Percentiles rank a stretch among this genome's conserved stretches.
These are phyloP conservation scores for Fusarium burgessii DNA, from an alignment of 2,329 filamentous ascomycete species.

Conservation along the genomic window DNA sequence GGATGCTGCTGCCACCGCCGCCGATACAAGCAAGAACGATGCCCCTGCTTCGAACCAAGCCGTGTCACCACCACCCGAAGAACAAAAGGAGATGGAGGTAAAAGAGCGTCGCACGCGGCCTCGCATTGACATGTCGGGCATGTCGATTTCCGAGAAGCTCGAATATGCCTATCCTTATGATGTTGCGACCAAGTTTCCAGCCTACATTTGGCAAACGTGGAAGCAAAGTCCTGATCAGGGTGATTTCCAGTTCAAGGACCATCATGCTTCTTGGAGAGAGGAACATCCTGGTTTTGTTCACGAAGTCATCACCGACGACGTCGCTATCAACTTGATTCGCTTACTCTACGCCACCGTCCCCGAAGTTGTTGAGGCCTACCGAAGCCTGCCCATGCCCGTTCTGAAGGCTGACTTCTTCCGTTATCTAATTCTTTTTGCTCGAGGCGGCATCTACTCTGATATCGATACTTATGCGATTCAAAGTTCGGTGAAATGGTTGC, in stretches of 20 bases:
- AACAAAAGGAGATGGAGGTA: slow-evolving; percentile 35
- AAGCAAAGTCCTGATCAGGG: slow-evolving; percentile 83
- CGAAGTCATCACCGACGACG: slow-evolving; percentile 94
- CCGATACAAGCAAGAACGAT: slow-evolving; percentile 34
- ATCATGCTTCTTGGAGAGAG: slow-evolving; percentile 90
- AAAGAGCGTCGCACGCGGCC: slow-evolving; percentile 48
- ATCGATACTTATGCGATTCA: slow-evolving; percentile 92
- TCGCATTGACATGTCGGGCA: slow-evolving; percentile 76
- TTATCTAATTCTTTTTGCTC: slow-evolving; percentile 74
- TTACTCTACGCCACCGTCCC: slow-evolving; percentile 88
- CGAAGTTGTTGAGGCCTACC: slow-evolving; percentile 82
- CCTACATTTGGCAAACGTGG: slow-evolving; percentile 99
- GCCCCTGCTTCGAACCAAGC: slow-evolving; percentile 39
- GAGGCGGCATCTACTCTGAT: slow-evolving; percentile 81
- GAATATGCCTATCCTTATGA: slow-evolving; percentile 96
- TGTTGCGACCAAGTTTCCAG: slow-evolving; percentile 87
- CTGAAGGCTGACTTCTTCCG: slow-evolving; percentile 85
- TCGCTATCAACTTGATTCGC: slow-evolving; percentile 82
- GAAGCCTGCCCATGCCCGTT: slow-evolving; percentile 77
- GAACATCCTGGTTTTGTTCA: slow-evolving; percentile 92
- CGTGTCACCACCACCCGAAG: slow-evolving; percentile 28
- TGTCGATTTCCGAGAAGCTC: slow-evolving; percentile 83
- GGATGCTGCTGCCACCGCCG: slow-evolving; percentile 28
- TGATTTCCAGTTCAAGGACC: slow-evolving; percentile 82
- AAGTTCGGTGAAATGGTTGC: slow-evolving; percentile 89